phyloP scores from a whole-genome alignment of 257 asterid species.

The Solanum clarkiae region DNA sequence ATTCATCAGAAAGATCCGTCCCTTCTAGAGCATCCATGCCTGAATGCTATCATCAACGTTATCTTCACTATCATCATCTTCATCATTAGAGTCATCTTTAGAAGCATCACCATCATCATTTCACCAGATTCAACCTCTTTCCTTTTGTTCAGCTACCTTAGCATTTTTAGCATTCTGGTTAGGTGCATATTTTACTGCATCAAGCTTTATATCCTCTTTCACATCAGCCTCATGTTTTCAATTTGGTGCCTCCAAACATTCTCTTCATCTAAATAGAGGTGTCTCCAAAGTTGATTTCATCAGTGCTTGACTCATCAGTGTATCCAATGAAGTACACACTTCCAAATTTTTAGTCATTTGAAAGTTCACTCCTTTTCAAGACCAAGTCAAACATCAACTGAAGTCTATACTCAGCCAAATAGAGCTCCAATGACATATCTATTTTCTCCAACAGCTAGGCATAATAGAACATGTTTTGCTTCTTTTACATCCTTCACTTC shows the following conservation, averaged over 20 bases:
- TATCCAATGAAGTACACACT: slow-evolving; percentile 51
- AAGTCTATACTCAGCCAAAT: slow-evolving; percentile 31
- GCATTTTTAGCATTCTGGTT: too few relatives aligned
- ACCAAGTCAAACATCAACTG: slow-evolving; percentile 56
- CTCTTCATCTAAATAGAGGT: background rate
- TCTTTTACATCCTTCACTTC: slow-evolving; percentile 44
- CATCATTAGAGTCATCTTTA: slow-evolving; percentile 8
- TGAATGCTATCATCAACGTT: background rate
- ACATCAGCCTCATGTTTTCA: too few relatives aligned
- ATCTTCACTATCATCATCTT: slow-evolving; percentile 5
- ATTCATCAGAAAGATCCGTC: background rate
- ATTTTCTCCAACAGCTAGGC: slow-evolving; percentile 22
- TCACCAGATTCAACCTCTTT: background rate
- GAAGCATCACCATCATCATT: slow-evolving; percentile 12
- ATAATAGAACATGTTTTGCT: slow-evolving; percentile 26
- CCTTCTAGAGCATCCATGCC: slow-evolving; percentile 10
- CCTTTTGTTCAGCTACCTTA: too few relatives aligned
- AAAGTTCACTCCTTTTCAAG: slow-evolving; percentile 39
- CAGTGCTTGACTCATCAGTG: slow-evolving; percentile 6
- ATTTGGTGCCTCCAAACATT: too few relatives aligned
- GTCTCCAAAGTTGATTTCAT: background rate
- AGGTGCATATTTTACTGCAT: too few relatives aligned
- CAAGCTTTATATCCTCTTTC: too few relatives aligned
- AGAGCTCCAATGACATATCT: slow-evolving; percentile 40
- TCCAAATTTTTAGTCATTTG: slow-evolving; percentile 56